These are phyloP conservation scores for Endoconidiophora polonica DNA, from an alignment of 2,329 filamentous ascomycete species.

Conservation along the genomic window DNA sequence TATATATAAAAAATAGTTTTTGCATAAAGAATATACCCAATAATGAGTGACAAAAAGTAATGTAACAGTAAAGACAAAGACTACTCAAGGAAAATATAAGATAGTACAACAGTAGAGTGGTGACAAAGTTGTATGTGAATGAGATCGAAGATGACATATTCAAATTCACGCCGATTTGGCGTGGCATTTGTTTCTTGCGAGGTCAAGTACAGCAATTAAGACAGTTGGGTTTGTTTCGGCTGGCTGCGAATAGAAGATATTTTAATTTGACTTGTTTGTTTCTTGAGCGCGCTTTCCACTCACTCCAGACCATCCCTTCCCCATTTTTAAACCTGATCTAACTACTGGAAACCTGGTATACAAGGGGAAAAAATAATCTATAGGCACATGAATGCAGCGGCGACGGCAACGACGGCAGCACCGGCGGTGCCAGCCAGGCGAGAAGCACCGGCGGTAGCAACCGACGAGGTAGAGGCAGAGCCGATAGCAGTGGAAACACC, in stretches of 20 bases:
- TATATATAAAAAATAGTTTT: background rate
- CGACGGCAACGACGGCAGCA: conserved; percentile 9
- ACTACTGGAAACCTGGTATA: background rate
- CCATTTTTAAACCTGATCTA: conserved; percentile 1
- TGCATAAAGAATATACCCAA: background rate
- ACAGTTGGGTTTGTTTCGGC: background rate
- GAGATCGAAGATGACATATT: background rate
- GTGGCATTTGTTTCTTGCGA: conserved; percentile 2
- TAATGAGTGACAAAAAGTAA: background rate
- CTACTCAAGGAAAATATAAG: conserved; percentile 4
- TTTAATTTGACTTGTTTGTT: background rate
- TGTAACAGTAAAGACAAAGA: background rate
- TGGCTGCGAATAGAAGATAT: no score
- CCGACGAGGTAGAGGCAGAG: background rate
- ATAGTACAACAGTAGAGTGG: background rate
- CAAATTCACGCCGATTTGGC: background rate
- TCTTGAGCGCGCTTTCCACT: background rate
- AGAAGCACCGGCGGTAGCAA: conserved; percentile 11
- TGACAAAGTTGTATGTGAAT: background rate
- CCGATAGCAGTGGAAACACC: background rate
- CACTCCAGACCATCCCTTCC: background rate
- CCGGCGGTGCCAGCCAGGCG: conserved; percentile 10
- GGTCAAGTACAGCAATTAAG: conserved; percentile 6
- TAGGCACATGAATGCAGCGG: conserved; percentile 12
- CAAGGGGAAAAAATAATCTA: background rate